Evolutionary conservation across 495 filamentous ascomycete genomes (phyloP).

Genomic region (Podospora comata): DNA sequence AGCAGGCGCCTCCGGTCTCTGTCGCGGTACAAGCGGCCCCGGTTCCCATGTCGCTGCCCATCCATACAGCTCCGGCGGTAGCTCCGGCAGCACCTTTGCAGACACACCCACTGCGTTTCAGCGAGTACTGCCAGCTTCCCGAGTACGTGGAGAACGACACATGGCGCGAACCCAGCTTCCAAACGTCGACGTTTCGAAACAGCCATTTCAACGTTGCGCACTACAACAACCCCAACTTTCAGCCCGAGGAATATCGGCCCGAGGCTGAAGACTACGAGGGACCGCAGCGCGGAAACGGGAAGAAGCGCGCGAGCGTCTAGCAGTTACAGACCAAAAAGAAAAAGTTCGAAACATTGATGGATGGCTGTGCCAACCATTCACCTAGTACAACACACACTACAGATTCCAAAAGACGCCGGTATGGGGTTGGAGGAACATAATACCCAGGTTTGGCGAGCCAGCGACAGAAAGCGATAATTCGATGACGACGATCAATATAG

Average conservation of each 20-base stretch:
- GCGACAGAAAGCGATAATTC: background rate
- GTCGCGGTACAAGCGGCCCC: conserved; percentile 21
- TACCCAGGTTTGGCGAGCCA: conserved; percentile 2
- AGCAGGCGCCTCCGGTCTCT: conserved; percentile 23
- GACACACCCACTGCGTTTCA: conserved; percentile 43
- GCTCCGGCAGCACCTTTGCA: conserved; percentile 30
- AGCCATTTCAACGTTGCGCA: conserved; percentile 79
- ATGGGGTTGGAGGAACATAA: conserved; percentile 12
- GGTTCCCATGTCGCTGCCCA: conserved; percentile 28
- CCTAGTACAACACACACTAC: background rate
- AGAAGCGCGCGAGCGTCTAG: conserved; percentile 42
- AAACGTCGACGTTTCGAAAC: conserved; percentile 55
- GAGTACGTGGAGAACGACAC: conserved; percentile 39
- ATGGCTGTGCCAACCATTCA: conserved; percentile 17
- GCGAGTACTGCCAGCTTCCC: conserved; percentile 45
- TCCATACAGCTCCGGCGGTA: background rate
- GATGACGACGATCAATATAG: background rate
- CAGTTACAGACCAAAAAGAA: conserved; percentile 6
- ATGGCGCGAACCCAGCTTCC: conserved; percentile 47
- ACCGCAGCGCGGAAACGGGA: conserved; percentile 25
- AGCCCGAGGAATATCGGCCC: conserved; percentile 62
- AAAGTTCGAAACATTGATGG: background rate
- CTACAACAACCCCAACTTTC: conserved; percentile 80
- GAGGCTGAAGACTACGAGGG: conserved; percentile 40
- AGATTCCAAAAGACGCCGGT: background rate